These are phyloP conservation scores for Dactylella cylindrospora DNA, from an alignment of 2,329 filamentous ascomycete species.

Conservation along the genomic window DNA sequence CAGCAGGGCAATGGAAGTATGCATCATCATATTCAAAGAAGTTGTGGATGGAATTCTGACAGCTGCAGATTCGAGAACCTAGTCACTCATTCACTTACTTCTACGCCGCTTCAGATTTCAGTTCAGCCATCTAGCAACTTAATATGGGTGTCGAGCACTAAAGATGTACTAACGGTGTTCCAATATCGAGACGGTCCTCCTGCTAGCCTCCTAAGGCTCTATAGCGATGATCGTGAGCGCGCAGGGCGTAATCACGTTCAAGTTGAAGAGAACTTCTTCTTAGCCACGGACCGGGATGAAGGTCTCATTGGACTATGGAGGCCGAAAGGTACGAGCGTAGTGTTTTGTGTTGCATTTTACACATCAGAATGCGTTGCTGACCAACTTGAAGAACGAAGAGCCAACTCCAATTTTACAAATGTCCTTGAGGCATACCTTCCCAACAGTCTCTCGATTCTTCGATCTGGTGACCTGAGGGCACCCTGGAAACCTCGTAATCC, in stretches of 20 bases:
- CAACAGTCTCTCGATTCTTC: constrained; percentile 61
- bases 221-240: constrained; percentile 29
- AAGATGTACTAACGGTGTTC: constrained; percentile 18
- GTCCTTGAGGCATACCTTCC: constrained; percentile 63
- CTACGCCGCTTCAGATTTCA: constrained; percentile 29
- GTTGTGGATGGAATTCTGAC: no score
- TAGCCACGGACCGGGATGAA: constrained; percentile 48
- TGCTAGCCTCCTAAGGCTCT: background rate
- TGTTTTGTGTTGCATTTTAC: background rate
- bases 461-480: constrained; percentile 59
- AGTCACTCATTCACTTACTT: background rate
- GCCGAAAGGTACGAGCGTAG: constrained; percentile 39
- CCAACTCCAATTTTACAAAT: constrained; percentile 46
- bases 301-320: constrained; percentile 49
- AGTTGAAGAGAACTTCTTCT: constrained; percentile 25
- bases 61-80: constrained; percentile 21
- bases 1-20: constrained; percentile 31
- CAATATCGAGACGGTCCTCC: constrained; percentile 12
- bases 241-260: constrained; percentile 23
- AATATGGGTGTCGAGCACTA: constrained; percentile 29
- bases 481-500: constrained; percentile 54
- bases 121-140: constrained; percentile 3
- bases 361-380: constrained; percentile 1
- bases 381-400: constrained; percentile 31
- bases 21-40: background rate